Evolutionary conservation across 805 yeast species (phyloP), one percentile per base, ranked within the genome.

Genomic region (Metschnikowia santaceciliae): DNA sequence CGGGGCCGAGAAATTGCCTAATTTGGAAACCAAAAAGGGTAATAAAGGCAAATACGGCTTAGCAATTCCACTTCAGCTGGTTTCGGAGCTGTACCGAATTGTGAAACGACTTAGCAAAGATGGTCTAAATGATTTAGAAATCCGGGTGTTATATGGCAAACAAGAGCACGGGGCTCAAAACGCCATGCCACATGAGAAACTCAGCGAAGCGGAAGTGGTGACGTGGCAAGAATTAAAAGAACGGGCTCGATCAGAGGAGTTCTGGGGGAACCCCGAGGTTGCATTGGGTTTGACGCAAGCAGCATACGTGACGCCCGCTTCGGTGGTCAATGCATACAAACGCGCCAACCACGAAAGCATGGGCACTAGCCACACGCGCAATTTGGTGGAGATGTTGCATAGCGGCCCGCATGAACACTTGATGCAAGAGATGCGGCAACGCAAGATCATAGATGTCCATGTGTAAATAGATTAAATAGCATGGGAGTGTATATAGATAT

Each of bases 81-180:
- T 55, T 23, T 22, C 52, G 20, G 61, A 58, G 23, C 46, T 50
- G 39, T 58, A 58, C 47, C 42, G 53, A 17, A 57, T 58, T 15
- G 22, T 55, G 40, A 58, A 58, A 42, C 41, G 61, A 11, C 33
- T 58, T 1, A 40, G 59, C 2, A 23, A 39, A 13, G 15, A 47
- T 6, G 40, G 32, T 14, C 48, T 58, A 19, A 53, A 41, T 15
- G 49, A 46, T 6, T 26, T 53, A 14, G 61, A 58, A 49, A 59
- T 56, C 5, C 46, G 38, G 7, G 48, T 51, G 10, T 34, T 58
- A 6, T 42, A 52, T 30, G 32, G 42, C 42, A 50, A 47, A 7
- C 40, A 20, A 4, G 8, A 7, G 40, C 34, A 35, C 22, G 8
- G 32, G 30, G 26, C 17, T 15, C 33, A 23, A 6, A 23, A 35